Percentiles rank a stretch among this genome's conserved stretches.
Conservation (phyloP, 2,329 filamentous ascomycete genomes). For the Cytospora schulzeri region DNA sequence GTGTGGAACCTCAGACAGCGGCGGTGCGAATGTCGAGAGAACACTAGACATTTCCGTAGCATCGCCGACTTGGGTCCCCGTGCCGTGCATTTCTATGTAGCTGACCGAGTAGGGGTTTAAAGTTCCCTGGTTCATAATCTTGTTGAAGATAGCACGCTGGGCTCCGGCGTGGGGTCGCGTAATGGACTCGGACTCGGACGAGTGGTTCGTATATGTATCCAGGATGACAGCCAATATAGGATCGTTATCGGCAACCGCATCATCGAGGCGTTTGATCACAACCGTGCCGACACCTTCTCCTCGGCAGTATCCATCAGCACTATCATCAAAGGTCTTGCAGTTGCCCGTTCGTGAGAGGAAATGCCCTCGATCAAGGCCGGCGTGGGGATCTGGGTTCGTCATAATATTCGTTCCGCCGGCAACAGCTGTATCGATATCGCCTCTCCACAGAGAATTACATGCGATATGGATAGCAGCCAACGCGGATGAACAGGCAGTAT, state of each 20-base stretch:
- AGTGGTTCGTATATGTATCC: conserved; percentile 9
- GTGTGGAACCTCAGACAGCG: too few relatives aligned
- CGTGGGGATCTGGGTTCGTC: conserved; percentile 65
- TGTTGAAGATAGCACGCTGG: conserved; percentile 1
- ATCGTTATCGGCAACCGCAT: conserved; percentile 47
- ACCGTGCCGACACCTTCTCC: conserved; percentile 50
- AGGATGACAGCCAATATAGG: conserved; percentile 6
- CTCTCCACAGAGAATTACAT: conserved; percentile 56
- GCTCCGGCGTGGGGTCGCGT: conserved; percentile 1
- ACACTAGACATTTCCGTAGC: conserved; percentile 1
- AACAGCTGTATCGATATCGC: conserved; percentile 65
- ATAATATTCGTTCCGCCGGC: conserved; percentile 64
- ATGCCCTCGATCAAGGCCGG: conserved; percentile 62
- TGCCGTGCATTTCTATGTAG: conserved; percentile 21
- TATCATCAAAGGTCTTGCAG: conserved; percentile 38
- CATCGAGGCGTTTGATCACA: conserved; percentile 49
- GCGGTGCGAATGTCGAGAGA: not conserved
- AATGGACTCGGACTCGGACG: conserved; percentile 14
- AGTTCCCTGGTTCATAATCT: not conserved
- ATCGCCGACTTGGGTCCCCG: conserved; percentile 13
- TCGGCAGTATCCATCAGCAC: conserved; percentile 52
- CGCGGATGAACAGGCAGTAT: conserved; percentile 43
- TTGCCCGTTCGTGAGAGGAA: conserved; percentile 54
- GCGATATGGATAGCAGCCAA: conserved; percentile 44
- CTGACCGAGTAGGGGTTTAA: not conserved